phyloP scores from a whole-genome alignment of 495 filamentous ascomycete genomes.

The Xylaria sp. region DNA sequence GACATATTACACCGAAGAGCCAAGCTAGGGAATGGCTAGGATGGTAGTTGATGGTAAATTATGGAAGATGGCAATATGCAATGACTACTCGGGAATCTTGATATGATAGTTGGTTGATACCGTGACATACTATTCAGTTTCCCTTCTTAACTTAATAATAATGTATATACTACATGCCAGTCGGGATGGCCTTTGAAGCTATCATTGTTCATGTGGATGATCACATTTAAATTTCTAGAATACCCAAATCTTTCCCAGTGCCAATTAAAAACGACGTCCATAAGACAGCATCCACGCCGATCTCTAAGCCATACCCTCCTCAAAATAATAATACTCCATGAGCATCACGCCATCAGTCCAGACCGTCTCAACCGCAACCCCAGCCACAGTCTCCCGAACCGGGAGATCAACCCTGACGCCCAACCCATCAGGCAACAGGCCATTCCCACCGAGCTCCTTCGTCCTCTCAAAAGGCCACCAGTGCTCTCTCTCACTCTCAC shows the following conservation, averaged over 20 bases:
- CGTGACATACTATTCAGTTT: not conserved
- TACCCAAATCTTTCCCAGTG: not conserved
- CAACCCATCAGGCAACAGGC: not conserved
- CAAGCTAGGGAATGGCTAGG: not conserved
- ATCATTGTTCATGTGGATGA: no score
- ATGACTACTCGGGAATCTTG: not conserved
- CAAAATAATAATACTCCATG: no score
- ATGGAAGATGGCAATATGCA: not conserved
- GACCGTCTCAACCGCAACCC: slow-evolving; percentile 30
- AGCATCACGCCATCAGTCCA: slow-evolving; percentile 20
- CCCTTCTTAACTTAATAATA: not conserved
- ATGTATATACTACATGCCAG: not conserved
- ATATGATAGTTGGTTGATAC: not conserved
- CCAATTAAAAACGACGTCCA: not conserved
- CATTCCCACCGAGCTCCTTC: not conserved
- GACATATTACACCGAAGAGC: no score
- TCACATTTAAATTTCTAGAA: no score
- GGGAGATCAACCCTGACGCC: slow-evolving; percentile 25
- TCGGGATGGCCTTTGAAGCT: not conserved
- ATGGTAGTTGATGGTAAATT: not conserved
- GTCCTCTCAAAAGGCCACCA: slow-evolving; percentile 40
- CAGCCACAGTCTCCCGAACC: not conserved
- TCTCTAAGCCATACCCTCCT: slow-evolving; percentile 19
- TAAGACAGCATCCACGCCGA: no score
- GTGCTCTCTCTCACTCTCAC: slow-evolving; percentile 43